Percentiles rank a stretch among this genome's conserved stretches.
Evolutionary conservation across 2,329 filamentous ascomycete genomes (phyloP).

Genomic region (Colletotrichum sp.): DNA sequence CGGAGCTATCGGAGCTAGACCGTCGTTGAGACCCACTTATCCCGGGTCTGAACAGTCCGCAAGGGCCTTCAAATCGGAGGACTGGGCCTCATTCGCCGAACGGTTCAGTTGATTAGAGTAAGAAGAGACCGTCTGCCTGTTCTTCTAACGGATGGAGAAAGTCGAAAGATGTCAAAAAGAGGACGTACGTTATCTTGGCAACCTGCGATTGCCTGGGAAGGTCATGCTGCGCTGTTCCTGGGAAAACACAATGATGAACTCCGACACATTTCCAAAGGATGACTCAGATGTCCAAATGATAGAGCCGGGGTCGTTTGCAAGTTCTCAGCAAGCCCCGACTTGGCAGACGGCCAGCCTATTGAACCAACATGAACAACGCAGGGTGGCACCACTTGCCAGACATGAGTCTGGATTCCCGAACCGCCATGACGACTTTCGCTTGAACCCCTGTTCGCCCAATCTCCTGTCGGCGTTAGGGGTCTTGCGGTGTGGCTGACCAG

Average conservation of each 20-base stretch:
- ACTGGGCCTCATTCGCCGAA: background rate
- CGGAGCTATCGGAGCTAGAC: background rate
- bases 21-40: background rate
- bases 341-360: background rate
- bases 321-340: background rate
- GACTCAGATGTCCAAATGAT: background rate
- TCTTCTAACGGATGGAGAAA: background rate
- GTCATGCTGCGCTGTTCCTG: background rate
- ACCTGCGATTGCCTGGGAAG: background rate
- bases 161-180: background rate
- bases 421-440: background rate
- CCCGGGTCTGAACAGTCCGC: background rate
- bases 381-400: background rate
- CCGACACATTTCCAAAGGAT: background rate
- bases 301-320: background rate
- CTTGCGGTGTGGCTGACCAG: constrained; percentile 14
- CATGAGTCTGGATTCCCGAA: background rate
- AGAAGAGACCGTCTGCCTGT: background rate
- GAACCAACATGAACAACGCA: background rate
- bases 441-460: background rate
- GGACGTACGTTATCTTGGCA: background rate
- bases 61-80: background rate
- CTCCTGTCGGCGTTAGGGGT: background rate
- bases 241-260: background rate
- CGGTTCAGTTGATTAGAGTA: background rate